phyloP scores from a whole-genome alignment of 257 asterid species.

The Leptodermis oblonga region DNA sequence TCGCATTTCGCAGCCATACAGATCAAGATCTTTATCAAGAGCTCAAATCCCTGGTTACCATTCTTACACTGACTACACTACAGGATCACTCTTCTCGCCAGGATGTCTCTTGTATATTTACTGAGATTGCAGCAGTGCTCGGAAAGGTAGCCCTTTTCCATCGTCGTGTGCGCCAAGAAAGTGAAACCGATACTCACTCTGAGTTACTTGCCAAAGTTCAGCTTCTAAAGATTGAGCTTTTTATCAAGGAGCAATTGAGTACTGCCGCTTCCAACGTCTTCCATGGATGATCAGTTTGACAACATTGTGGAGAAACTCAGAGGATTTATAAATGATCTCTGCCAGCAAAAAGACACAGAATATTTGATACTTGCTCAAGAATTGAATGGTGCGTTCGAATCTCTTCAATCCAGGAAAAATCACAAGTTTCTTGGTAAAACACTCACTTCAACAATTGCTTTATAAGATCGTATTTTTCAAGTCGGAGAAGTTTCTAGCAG shows the following conservation, averaged over 20 bases:
- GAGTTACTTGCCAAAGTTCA: not conserved
- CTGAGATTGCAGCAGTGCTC: not conserved
- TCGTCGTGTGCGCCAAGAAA: not conserved
- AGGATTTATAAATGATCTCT: not conserved
- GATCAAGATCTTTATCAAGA: no score
- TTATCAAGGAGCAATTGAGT: not conserved
- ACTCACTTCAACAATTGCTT: not conserved
- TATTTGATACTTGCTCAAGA: not conserved
- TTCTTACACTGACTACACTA: not conserved
- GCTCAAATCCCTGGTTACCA: no score
- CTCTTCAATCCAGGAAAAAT: not conserved
- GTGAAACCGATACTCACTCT: not conserved
- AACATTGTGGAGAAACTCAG: not conserved
- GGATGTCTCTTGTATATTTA: not conserved
- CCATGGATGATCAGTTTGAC: not conserved
- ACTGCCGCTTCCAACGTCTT: not conserved
- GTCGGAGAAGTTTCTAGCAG: not conserved
- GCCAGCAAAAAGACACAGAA: not conserved
- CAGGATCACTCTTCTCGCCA: not conserved
- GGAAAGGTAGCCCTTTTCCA: not conserved
- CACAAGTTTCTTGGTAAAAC: not conserved
- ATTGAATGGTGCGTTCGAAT: not conserved
- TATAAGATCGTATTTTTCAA: not conserved
- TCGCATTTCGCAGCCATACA: no score
- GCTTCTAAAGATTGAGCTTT: not conserved